These are phyloP conservation scores for Camelina neglecta DNA, from an alignment of 345 rosid genomes.

Conservation along the genomic window DNA sequence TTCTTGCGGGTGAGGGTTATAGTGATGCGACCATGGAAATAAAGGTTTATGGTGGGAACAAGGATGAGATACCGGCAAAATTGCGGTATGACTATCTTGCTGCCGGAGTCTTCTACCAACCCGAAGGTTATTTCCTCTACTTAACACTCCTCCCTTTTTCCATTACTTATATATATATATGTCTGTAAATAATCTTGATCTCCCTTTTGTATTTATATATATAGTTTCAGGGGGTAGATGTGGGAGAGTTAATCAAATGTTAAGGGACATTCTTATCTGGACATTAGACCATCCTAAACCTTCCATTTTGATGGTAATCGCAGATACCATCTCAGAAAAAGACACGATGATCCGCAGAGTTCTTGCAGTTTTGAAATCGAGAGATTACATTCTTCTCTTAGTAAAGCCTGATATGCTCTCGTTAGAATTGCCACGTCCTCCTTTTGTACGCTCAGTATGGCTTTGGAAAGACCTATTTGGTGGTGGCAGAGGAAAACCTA, in stretches of 20 bases:
- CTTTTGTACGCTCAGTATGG: not conserved
- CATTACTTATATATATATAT: no score
- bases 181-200: no score
- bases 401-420: not conserved
- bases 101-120: no score
- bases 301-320: not conserved
- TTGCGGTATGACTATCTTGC: no score
- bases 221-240: not conserved
- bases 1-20: no score
- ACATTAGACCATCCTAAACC: not conserved
- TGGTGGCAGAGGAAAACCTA: not conserved
- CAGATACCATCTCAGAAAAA: not conserved
- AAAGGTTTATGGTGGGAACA: no score
- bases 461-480: not conserved
- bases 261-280: not conserved
- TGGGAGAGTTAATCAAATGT: not conserved
- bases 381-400: not conserved
- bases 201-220: no score
- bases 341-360: not conserved
- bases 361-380: not conserved
- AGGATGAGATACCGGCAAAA: no score
- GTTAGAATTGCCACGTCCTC: not conserved
- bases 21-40: no score
- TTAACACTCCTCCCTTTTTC: no score
- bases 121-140: no score